Evolutionary conservation across 2,329 filamentous ascomycete species (phyloP), one percentile per base, ranked within the genome.

Genomic region (Setomelanomma holmii): DNA sequence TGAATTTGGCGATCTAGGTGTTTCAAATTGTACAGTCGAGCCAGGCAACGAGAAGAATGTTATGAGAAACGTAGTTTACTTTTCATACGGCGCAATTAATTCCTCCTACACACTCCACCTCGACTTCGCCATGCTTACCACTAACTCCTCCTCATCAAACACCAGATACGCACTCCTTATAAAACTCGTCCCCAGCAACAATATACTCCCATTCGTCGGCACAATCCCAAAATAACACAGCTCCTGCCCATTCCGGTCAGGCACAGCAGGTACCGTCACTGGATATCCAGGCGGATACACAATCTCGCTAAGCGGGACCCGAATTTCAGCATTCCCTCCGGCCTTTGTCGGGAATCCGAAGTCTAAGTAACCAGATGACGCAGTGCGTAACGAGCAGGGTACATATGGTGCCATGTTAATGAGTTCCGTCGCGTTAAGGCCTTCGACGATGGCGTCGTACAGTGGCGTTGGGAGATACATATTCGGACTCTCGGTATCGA

Each of bases 201-300:
- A 35, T 5, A 60, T 44, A 1, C 23, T 35, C 4, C 56, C 53
- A 19, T 46, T 39, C 16, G 33, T 51, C 10, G 49, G 50, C 7
- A 84, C 84, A 6, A 60, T 22, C 1, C 55, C 52, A 14, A 60
- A 51, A 33, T 63, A 60, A 27, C 56, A 63, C 44, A 60, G 33
- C 23, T 48, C 47, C 23, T 48, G 42, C 0, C 55, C 57, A 40
- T 56, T 16, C 19, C 44, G 42, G 19, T 52, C 45, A 4, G 38
- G 33, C 4, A 54, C 38, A 8, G 55, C 44, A 8, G 55, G 55
- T 8, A 58, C 16, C 21, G 51, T 53, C 8, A 47, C 53, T n/a
- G 55, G 57, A 11, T 53, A 49, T 2, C 60, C 50, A 4, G 47
- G 55, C 14, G 44, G 51, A 20, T 58, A 60, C 17, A 63, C 51